A percentile compares a stretch with the other conserved stretches of the same genome.
phyloP scores from a whole-genome alignment of 2,329 filamentous ascomycete species.

The Cercospora citrullina region DNA sequence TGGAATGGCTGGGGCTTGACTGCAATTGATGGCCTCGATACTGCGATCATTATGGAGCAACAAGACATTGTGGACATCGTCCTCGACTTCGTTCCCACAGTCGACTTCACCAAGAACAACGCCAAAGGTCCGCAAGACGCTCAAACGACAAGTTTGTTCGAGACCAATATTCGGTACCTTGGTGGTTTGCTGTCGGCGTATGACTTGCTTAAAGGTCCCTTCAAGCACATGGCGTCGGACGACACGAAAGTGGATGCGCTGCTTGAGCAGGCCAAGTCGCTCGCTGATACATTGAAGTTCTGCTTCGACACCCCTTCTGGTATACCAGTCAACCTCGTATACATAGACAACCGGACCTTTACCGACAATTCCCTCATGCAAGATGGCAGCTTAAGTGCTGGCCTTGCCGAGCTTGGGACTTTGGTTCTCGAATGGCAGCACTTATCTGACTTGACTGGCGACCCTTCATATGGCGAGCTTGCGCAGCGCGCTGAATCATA shows the following conservation, averaged over 20 bases:
- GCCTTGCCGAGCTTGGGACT: conserved; percentile 74
- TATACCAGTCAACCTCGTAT: conserved; percentile 69
- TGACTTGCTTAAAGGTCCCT: conserved; percentile 70
- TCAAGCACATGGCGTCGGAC: conserved; percentile 34
- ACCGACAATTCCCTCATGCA: conserved; percentile 33
- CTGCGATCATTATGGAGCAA: conserved; percentile 75
- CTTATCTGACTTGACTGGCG: conserved; percentile 71
- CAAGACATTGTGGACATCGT: conserved; percentile 68
- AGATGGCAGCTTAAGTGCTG: conserved; percentile 60
- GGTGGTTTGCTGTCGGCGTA: conserved; percentile 76
- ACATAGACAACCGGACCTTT: conserved; percentile 51
- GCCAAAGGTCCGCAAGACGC: conserved; percentile 10
- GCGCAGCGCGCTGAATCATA: conserved; percentile 68
- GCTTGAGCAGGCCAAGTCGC: conserved; percentile 64
- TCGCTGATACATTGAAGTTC: conserved; percentile 73
- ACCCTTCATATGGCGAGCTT: conserved; percentile 65
- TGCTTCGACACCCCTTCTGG: conserved; percentile 77
- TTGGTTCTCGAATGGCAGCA: conserved; percentile 82
- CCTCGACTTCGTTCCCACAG: conserved; percentile 65
- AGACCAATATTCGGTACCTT: conserved; percentile 87
- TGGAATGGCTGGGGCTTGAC: conserved; percentile 83
- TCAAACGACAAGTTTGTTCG: conserved; percentile 65
- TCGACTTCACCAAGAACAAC: conserved; percentile 65
- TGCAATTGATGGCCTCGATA: conserved; percentile 76
- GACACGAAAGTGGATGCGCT: conserved; percentile 57